Conservation (phyloP, 768 basidiomycete genomes). For the Mycena crocata region DNA sequence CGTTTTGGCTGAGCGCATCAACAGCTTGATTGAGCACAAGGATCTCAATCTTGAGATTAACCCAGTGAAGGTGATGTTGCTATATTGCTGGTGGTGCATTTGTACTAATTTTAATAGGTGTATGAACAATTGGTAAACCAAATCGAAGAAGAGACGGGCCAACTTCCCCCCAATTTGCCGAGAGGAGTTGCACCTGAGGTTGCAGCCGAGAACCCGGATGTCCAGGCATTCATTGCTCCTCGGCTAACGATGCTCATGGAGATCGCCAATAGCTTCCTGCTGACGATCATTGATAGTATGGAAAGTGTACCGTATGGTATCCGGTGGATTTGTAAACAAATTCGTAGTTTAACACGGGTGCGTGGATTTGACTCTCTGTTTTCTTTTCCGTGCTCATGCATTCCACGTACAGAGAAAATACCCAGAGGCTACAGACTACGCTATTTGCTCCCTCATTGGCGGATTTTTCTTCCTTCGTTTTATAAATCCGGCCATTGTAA, state of each 20-base stretch:
- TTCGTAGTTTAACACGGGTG: conserved; percentile 94
- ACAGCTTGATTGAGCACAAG: conserved; percentile 98
- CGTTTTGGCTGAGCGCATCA: conserved; percentile 97
- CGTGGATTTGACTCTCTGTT: conserved; percentile 41
- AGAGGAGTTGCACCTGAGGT: conserved; percentile 94
- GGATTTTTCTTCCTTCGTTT: conserved; percentile 99
- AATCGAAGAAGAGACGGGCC: conserved; percentile 97
- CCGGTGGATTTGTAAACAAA: conserved; percentile 99
- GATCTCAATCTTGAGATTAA: conserved; percentile 99
- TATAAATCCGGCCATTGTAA: conserved; percentile 99
- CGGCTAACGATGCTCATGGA: conserved; percentile 99
- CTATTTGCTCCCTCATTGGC: conserved; percentile 97
- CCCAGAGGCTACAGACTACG: conserved; percentile 97
- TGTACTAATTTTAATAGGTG: conserved; percentile 64
- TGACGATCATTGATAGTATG: conserved; percentile 98
- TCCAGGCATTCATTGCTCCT: conserved; percentile 97
- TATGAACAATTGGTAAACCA: conserved; percentile 99
- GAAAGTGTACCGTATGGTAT: conserved; percentile 99
- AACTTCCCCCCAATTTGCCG: conserved; percentile 90
- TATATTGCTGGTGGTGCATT: not conserved
- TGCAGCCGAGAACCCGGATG: conserved; percentile 94
- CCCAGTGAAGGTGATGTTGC: conserved; percentile 84
- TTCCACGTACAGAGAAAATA: conserved; percentile 86
- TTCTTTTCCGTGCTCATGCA: conserved; percentile 6
- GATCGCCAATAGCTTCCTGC: conserved; percentile 96